phyloP scores from a whole-genome alignment of 2,329 filamentous ascomycete genomes.

The Penicillium sp. region DNA sequence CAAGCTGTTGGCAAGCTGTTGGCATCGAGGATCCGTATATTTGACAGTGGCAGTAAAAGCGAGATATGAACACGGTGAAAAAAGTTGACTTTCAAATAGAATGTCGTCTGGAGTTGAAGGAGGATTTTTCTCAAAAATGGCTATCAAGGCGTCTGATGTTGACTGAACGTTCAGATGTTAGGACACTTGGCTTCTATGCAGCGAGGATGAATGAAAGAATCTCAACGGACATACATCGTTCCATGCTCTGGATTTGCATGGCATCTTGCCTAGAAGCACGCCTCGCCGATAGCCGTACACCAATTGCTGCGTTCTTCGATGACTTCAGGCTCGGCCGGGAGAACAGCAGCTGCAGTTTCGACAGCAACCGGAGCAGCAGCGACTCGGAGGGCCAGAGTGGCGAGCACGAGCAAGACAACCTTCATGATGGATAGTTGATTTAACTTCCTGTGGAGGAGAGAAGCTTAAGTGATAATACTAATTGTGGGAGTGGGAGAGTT shows the following conservation, averaged over 20 bases:
- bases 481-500: not conserved
- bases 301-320: not conserved
- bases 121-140: not conserved
- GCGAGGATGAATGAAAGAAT: not conserved
- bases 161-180: not conserved
- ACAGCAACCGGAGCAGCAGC: conserved; percentile 1
- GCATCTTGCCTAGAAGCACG: not conserved
- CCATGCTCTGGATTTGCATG: not conserved
- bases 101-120: not conserved
- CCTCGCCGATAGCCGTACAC: not conserved
- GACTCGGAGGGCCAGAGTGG: conserved; percentile 2
- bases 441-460: not conserved
- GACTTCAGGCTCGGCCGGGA: not conserved
- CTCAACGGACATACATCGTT: not conserved
- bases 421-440: not conserved
- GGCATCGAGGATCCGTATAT: not conserved
- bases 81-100: not conserved
- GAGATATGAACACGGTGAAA: not conserved
- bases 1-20: too few relatives aligned
- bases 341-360: not conserved
- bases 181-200: not conserved
- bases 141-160: not conserved
- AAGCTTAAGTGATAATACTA: not conserved
- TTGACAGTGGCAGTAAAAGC: not conserved
- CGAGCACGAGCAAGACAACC: not conserved